Conservation (phyloP, 1,284 basidiomycete genomes). For the Meripilus lineatus region DNA sequence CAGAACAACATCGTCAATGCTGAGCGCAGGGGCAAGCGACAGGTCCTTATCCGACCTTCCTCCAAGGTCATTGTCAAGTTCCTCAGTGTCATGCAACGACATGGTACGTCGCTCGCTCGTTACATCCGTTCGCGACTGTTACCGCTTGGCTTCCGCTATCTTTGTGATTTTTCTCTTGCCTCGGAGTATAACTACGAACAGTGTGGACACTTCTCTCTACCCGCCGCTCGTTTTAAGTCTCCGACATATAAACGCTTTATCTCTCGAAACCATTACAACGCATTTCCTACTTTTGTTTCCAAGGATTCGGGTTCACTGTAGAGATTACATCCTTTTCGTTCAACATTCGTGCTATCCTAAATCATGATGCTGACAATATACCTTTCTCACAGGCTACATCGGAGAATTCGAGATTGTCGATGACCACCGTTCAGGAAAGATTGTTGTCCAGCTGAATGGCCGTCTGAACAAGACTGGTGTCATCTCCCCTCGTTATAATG, state of each 20-base stretch:
- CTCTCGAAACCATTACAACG: conserved; percentile 47
- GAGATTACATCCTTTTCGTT: conserved; percentile 47
- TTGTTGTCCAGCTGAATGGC: conserved; percentile 97
- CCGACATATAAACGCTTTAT: conserved; percentile 52
- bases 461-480: conserved; percentile 99
- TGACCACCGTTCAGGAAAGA: conserved; percentile 98
- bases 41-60: conserved; percentile 92
- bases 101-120: conserved; percentile 66
- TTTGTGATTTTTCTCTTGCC: conserved; percentile 8
- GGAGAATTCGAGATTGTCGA: conserved; percentile 99
- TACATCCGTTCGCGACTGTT: conserved; percentile 9
- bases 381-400: conserved; percentile 71
- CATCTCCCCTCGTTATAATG: conserved; percentile 98
- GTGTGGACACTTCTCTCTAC: conserved; percentile 46
- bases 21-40: conserved; percentile 96
- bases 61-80: conserved; percentile 97
- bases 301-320: conserved; percentile 51
- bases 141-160: no score
- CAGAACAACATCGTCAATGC: conserved; percentile 98
- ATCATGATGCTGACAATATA: conserved; percentile 16
- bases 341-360: conserved; percentile 3
- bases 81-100: conserved; percentile 95
- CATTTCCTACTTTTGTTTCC: conserved; percentile 29
- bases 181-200: conserved; percentile 75
- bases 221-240: conserved; percentile 68